Evolutionary conservation across 2,329 filamentous ascomycete species (phyloP), one percentile per base, ranked within the genome.

Genomic region (Cladosporium sp.): DNA sequence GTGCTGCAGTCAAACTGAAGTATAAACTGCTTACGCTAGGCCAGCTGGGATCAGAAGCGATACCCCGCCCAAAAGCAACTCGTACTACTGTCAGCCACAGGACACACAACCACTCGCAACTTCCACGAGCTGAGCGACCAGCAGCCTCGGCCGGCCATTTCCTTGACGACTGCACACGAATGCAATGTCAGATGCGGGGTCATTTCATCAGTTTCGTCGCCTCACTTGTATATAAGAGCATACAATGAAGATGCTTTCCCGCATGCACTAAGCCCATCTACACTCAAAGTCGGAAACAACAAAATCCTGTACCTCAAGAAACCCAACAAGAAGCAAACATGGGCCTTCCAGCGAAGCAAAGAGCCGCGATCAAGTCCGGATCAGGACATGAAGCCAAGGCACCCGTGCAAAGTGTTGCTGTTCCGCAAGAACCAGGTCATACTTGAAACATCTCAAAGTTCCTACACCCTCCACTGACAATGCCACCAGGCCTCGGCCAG

Each of bases 331-430:
- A 24, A 39, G 19, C 36, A 29, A 37, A 29, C 13, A 67, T 65
- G 62, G 58, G 57, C 13, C 24, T 70, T 4, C 67, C 66, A 11
- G 57, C 59, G 32, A 63, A 63, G 17, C 65, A 70, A 43, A 64
- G 63, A 39, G 69, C 69, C 8, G 66, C 69, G 22, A 58, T 70
- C 9, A 68, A 66, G 47, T 54, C 62, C 36, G 68, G 68, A 38
- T 50, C 51, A n/a, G 62, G 61, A n/a, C 43, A 51, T n/a, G 54
- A 58, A 30, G 57, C 62, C 32, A 63, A 53, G 15, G 61, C 64
- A 3, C 60, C 58, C 1, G 58, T 71, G 19, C 57, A 66, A 32
- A 59, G 59, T 4, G 51, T 71, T 8, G 54, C 61, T 2, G 63
- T 70, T 3, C 60, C 60, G 5, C 58, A 60, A 15, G 54, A 63